Base-by-base conservation (phyloP, 805 yeast genomes). In the Kazachstania psychrophila region DNA sequence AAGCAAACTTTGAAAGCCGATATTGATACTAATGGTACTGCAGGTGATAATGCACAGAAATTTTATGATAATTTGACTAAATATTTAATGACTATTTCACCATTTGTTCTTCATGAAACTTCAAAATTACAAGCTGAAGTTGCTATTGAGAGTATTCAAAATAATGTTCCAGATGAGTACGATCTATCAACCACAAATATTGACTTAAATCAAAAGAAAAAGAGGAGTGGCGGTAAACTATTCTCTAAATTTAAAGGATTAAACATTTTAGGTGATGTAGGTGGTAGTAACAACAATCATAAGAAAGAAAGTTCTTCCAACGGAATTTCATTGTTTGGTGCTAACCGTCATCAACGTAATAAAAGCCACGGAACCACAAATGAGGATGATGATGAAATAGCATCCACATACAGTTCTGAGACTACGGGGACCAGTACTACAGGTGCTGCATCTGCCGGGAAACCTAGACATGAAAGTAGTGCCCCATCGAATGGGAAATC, bases 71-170 rank as follows among this genome's bases (percentile, higher is more conserved):
- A 72, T 32, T 53, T 88, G 35, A 61, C 65, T 14, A 65, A 68
- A 23, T 73, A 81, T 28, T 58, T 82, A 25, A 48, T 60, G 10
- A 54, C 71, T 2, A 64, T 88, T 38, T 70, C 77, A 36, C 69
- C 69, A 32, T 85, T 86, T 47, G 71, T 88, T 41, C 62, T 69
- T 31, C 77, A 79, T 43, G 98, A 92, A 54, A 77, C 84, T 4
- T 60, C 61, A 22, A 72, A 94, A 42, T 79, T 92, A 16, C 68
- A 69, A 28, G 72, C 79, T 10, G 95, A 87, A 52, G 97, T 88
- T 14, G 89, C 82, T 49, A 78, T 89, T 35, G 96, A 89, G 58
- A 77, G 92, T 19, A 86, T 92, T 47, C 92, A 85, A 57, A 74
- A 79, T 41, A 86, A 81, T 35, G 87, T 92, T 1, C 84, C 80